Percentiles rank a stretch among this genome's conserved stretches.
Conservation (phyloP, 169 alveolate species). For the Plasmodium berghei region DNA sequence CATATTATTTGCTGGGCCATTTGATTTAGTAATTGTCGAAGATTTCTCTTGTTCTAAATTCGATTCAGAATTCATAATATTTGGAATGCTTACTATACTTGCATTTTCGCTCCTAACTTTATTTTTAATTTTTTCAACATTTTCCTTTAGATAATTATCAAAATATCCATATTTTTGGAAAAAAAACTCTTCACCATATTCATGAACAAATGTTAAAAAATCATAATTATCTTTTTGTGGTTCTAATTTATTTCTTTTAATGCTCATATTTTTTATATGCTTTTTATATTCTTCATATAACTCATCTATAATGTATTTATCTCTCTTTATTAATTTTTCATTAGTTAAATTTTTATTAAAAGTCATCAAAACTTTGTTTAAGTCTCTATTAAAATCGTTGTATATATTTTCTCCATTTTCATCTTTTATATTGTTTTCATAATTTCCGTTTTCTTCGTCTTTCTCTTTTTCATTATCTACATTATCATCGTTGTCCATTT, state of each 20-base stretch:
- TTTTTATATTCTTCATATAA: conserved; percentile 66
- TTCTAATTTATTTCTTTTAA: conserved; percentile 52
- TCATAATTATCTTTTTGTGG: conserved; percentile 75
- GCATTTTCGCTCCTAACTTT: conserved; percentile 12
- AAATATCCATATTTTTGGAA: conserved; percentile 60
- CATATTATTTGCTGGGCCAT: too few species aligned
- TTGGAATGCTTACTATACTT: background rate
- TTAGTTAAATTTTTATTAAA: conserved; percentile 55
- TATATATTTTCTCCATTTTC: conserved; percentile 4
- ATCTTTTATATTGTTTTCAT: background rate
- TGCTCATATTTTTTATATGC: conserved; percentile 50
- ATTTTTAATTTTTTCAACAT: conserved; percentile 12
- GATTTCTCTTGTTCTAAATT: background rate
- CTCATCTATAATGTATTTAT: conserved; percentile 38
- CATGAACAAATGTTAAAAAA: conserved; percentile 75
- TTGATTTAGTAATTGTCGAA: background rate
- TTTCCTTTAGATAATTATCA: conserved; percentile 47
- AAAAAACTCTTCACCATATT: conserved; percentile 50
- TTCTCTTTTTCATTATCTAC: background rate
- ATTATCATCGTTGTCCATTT: background rate
- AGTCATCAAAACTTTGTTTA: conserved; percentile 71
- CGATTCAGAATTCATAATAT: background rate
- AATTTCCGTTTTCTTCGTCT: background rate
- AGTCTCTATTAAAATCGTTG: conserved; percentile 29
- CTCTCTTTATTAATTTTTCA: conserved; percentile 58